A percentile compares a stretch with the other conserved stretches of the same genome.
These are phyloP conservation scores for Brassica rapa DNA, from an alignment of 345 rosid species.

Conservation along the genomic window DNA sequence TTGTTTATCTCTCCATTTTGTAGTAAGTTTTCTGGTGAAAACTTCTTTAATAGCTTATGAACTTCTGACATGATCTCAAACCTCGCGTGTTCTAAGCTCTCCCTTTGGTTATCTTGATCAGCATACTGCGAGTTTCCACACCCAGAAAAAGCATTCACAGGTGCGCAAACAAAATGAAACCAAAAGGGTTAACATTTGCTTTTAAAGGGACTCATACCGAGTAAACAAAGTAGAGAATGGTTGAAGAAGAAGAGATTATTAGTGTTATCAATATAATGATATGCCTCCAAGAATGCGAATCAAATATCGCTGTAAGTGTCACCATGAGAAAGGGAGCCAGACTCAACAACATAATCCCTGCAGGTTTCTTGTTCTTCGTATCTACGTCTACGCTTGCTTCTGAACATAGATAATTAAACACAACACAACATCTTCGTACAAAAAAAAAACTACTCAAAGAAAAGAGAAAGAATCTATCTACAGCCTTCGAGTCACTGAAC, in stretches of 20 bases:
- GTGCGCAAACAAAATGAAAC: not conserved
- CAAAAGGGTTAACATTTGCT: not conserved
- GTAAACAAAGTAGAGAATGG: slow-evolving; percentile 39
- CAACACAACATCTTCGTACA: slow-evolving; percentile 8
- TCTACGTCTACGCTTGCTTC: slow-evolving; percentile 36
- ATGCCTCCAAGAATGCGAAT: slow-evolving; percentile 26
- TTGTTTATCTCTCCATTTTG: slow-evolving; percentile 39
- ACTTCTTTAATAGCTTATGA: slow-evolving; percentile 38
- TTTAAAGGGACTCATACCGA: slow-evolving; percentile 30
- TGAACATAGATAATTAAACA: slow-evolving; percentile 5
- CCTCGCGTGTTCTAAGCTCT: slow-evolving; percentile 40
- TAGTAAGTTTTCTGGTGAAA: slow-evolving; percentile 34
- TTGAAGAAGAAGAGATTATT: slow-evolving; percentile 28
- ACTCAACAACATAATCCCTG: slow-evolving; percentile 38
- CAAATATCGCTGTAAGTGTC: slow-evolving; percentile 28
- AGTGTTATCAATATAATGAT: slow-evolving; percentile 34
- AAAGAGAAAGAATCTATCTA: not conserved
- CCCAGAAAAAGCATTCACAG: not conserved
- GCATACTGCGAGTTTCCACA: slow-evolving; percentile 23
- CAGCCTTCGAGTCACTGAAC: not conserved
- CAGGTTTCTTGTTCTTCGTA: slow-evolving; percentile 37
- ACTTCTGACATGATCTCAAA: slow-evolving; percentile 44
- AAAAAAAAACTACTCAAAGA: not conserved
- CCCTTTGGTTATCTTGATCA: slow-evolving; percentile 31
- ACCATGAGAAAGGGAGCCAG: slow-evolving; percentile 38